Evolutionary conservation across 371 early-diverging fungal genomes (phyloP).

Genomic region (Rhizopus stolonifer): DNA sequence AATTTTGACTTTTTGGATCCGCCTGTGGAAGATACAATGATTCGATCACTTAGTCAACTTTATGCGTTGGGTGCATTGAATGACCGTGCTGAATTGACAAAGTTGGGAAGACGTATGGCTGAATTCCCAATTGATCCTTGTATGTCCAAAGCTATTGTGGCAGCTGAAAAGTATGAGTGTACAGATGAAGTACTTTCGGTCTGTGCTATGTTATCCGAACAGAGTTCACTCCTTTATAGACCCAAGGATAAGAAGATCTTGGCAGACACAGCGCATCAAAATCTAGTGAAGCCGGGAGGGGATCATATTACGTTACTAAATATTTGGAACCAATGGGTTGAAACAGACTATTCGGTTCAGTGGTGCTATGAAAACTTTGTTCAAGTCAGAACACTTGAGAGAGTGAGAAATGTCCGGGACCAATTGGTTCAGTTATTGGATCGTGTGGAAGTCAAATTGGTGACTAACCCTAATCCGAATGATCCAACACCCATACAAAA

Average conservation of each 20-base stretch:
- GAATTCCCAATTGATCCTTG: constrained; percentile 98
- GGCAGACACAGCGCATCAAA: constrained; percentile 92
- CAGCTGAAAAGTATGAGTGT: constrained; percentile 89
- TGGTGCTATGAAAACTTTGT: constrained; percentile 98
- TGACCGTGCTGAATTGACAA: constrained; percentile 90
- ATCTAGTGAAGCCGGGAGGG: constrained; percentile 82
- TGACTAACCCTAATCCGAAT: constrained; percentile 72
- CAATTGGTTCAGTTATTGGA: constrained; percentile 92
- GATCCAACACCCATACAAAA: constrained; percentile 82
- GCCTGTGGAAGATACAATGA: constrained; percentile 92
- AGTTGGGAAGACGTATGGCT: constrained; percentile 97
- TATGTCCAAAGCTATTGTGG: constrained; percentile 90
- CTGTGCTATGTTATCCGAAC: constrained; percentile 90
- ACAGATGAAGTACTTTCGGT: constrained; percentile 90
- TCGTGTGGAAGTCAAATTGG: constrained; percentile 86
- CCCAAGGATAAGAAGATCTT: constrained; percentile 93
- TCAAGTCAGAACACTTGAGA: constrained; percentile 87
- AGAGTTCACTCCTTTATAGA: constrained; percentile 87
- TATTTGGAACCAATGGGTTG: constrained; percentile 96
- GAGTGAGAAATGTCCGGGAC: constrained; percentile 93
- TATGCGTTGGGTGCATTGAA: constrained; percentile 96
- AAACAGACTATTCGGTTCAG: constrained; percentile 87
- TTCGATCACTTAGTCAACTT: constrained; percentile 90
- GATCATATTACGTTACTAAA: constrained; percentile 92
- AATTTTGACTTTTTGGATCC: constrained; percentile 99